Base-by-base conservation (phyloP, 495 filamentous ascomycete species). In the Hyaloscypha hepaticicola region DNA sequence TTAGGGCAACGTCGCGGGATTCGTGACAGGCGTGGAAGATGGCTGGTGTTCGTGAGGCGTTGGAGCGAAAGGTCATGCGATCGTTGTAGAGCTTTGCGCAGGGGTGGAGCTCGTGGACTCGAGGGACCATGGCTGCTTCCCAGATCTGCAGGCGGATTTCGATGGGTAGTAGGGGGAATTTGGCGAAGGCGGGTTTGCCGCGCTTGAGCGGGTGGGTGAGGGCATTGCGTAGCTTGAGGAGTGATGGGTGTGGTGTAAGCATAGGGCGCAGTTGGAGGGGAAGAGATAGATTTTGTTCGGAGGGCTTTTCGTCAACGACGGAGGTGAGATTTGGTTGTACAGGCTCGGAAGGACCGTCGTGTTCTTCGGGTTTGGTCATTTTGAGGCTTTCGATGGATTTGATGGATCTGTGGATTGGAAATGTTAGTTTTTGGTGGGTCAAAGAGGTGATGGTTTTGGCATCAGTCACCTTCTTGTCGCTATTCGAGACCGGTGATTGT, bases 21-120 rank as follows among this genome's bases (percentile, higher is more conserved):
- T 85, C 74, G 25, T 38, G 69, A 34, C 70, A 71, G 2, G 66
- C 66, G 58, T 72, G 71, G 67, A 76, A 72, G 5, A 74, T 60
- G 0, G 62, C 24, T 0, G 74, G 73, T 16, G 69, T 68, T 2
- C 49, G 22, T 24, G 56, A 50, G 25, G 41, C 41, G 58, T 72
- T 72, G 12, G 69, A 69, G 1, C 69, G 69, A 53, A 72, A 72
- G 33, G 63, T 69, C 60, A 72, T 66, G 6, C 64, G 63, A 4
- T 64, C 64, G 25, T 72, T 65, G 41, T 67, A 65, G 25, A 69
- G 61, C 16, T 65, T 72, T 2, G 63, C 63, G 53, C 66, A 69
- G 24, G 69, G 69, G 31, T 72, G 66, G 3, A 72, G 60, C 63
- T 72, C 69, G 61, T 72, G 69, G 27, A 72, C 61, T 33, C 66